Evolutionary conservation across 768 basidiomycete species (phyloP).

Genomic region (Boletus reticuloceps): DNA sequence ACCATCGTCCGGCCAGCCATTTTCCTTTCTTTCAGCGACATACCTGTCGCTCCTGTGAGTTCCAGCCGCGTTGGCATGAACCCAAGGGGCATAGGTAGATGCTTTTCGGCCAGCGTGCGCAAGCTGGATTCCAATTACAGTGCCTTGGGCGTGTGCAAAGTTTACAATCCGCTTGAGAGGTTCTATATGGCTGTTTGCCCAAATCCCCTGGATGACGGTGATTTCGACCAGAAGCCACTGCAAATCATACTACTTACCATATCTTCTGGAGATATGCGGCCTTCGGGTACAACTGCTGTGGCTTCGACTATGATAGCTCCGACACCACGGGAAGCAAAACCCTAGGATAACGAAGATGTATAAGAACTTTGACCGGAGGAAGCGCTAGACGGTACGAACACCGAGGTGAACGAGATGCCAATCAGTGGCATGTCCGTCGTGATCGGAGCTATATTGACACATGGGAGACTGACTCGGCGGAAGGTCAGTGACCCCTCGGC

Average conservation of each 20-base stretch:
- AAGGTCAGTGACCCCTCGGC: not conserved
- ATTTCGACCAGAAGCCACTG: not conserved
- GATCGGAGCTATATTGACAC: conserved; percentile 78
- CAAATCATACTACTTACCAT: conserved; percentile 41
- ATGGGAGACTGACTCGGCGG: conserved; percentile 55
- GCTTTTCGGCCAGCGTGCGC: conserved; percentile 75
- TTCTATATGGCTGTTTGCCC: conserved; percentile 73
- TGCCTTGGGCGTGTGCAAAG: conserved; percentile 68
- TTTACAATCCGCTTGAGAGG: conserved; percentile 69
- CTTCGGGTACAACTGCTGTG: conserved; percentile 69
- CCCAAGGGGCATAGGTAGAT: conserved; percentile 68
- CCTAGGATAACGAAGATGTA: conserved; percentile 30
- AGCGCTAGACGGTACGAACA: conserved; percentile 27
- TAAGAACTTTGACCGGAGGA: not conserved
- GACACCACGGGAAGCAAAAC: conserved; percentile 67
- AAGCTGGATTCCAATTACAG: conserved; percentile 76
- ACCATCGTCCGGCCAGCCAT: conserved; percentile 73
- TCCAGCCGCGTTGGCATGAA: conserved; percentile 38
- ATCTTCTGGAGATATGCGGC: conserved; percentile 76
- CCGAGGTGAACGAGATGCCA: conserved; percentile 84
- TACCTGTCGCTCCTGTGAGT: conserved; percentile 28
- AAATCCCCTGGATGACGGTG: conserved; percentile 48
- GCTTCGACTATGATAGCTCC: conserved; percentile 75
- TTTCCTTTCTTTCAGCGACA: conserved; percentile 47
- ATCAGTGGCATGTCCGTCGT: conserved; percentile 76